Evolutionary conservation across 1,284 basidiomycete genomes (phyloP).

Genomic region (Ganoderma boninense): DNA sequence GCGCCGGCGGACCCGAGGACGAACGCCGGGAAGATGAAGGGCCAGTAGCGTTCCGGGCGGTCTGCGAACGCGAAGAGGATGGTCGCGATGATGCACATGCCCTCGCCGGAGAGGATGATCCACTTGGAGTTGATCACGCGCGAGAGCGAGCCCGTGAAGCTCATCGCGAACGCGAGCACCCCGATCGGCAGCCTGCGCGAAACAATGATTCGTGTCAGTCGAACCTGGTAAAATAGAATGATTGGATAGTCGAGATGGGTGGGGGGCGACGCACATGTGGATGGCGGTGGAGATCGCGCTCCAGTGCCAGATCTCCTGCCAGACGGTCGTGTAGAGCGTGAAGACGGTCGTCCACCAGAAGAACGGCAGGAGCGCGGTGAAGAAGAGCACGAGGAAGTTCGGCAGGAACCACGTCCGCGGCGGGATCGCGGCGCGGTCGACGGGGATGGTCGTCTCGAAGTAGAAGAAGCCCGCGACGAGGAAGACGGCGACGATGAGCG

Average conservation of each 20-base stretch:
- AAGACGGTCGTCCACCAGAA: constrained; percentile 53
- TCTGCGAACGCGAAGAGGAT: constrained; percentile 52
- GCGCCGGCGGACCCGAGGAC: constrained; percentile 52
- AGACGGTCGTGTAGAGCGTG: constrained; percentile 47
- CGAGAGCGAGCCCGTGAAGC: constrained; percentile 50
- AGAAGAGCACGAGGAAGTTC: constrained; percentile 51
- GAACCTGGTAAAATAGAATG: background rate
- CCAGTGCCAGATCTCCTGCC: constrained; percentile 51
- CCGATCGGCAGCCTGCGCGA: constrained; percentile 51
- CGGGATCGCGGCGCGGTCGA: constrained; percentile 49
- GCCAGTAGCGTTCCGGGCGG: constrained; percentile 53
- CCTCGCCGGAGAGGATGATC: constrained; percentile 52
- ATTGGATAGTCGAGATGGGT: no score
- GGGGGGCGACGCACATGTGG: constrained; percentile 44
- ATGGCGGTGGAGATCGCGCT: constrained; percentile 47
- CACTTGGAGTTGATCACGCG: constrained; percentile 50
- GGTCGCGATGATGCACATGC: constrained; percentile 49
- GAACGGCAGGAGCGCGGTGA: constrained; percentile 49
- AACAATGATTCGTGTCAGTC: background rate
- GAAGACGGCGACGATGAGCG: constrained; percentile 52
- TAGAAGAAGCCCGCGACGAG: constrained; percentile 50
- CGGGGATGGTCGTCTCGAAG: constrained; percentile 50
- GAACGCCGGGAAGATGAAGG: constrained; percentile 57
- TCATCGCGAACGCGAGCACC: constrained; percentile 45
- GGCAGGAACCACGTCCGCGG: constrained; percentile 52